Conservation (phyloP, 1,284 basidiomycete genomes). For the Sphagnurus paluster region DNA sequence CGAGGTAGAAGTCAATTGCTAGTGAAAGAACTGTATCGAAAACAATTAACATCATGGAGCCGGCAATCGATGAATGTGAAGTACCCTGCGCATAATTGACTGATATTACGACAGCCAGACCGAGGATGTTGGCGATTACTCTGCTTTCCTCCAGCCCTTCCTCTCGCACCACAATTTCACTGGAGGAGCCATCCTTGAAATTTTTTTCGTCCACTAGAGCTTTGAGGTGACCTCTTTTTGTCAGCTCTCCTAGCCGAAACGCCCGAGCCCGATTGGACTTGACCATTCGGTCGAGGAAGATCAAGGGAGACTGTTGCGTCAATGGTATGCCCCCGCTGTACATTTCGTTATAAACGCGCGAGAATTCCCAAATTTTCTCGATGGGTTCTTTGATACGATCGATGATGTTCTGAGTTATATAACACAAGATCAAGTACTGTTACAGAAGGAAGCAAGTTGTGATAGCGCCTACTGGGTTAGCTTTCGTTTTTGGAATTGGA, state of each 20-base stretch:
- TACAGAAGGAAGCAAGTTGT: too few relatives aligned
- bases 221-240: constrained; percentile 11
- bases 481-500: constrained; percentile 9
- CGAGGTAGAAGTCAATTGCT: constrained; percentile 49
- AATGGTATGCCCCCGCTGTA: constrained; percentile 5
- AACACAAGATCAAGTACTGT: too few relatives aligned
- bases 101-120: constrained; percentile 39
- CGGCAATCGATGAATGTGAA: constrained; percentile 5
- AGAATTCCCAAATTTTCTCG: neutral
- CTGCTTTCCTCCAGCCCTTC: constrained; percentile 27
- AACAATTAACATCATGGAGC: neutral
- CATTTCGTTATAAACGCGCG: constrained; percentile 8
- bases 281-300: constrained; percentile 22
- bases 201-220: neutral
- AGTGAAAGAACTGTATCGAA: constrained; percentile 25
- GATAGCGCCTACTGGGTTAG: constrained; percentile 1
- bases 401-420: neutral
- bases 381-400: neutral
- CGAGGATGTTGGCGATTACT: constrained; percentile 40
- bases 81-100: constrained; percentile 40
- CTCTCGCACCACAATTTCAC: constrained; percentile 10
- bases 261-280: constrained; percentile 12
- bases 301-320: constrained; percentile 9
- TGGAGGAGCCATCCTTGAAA: neutral
- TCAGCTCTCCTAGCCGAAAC: constrained; percentile 12